Evolutionary conservation across 805 yeast species (phyloP).

Genomic region (Teunomyces gatunensis): DNA sequence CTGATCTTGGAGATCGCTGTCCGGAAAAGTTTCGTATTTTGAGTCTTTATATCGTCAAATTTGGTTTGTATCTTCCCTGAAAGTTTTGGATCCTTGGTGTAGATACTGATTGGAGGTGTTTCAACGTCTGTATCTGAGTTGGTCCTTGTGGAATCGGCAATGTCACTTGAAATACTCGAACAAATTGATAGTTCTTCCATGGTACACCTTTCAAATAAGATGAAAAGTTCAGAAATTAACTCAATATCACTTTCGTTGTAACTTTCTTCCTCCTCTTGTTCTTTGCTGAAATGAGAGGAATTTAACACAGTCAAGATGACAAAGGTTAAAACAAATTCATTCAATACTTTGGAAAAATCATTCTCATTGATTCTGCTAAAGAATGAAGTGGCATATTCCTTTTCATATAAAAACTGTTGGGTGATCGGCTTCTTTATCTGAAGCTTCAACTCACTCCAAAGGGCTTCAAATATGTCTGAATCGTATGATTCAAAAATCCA

Average conservation of each 20-base stretch:
- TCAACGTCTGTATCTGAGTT: slow-evolving; percentile 25
- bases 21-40: neutral
- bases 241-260: slow-evolving; percentile 42
- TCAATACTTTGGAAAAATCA: neutral
- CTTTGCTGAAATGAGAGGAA: neutral
- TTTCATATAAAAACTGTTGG: neutral
- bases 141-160: slow-evolving; percentile 44
- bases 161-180: slow-evolving; percentile 44
- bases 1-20: neutral
- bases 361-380: neutral
- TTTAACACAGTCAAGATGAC: neutral
- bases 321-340: neutral
- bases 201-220: slow-evolving; percentile 47
- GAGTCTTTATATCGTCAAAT: neutral
- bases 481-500: neutral
- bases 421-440: neutral
- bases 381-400: neutral
- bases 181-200: slow-evolving; percentile 59
- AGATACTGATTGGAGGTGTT: slow-evolving; percentile 42
- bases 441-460: neutral
- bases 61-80: neutral
- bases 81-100: slow-evolving; percentile 32
- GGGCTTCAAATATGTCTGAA: neutral
- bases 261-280: slow-evolving; percentile 36
- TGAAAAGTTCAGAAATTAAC: slow-evolving; percentile 28